phyloP scores from a whole-genome alignment of 73 alveolate species.

The Halteria grandinella region DNA sequence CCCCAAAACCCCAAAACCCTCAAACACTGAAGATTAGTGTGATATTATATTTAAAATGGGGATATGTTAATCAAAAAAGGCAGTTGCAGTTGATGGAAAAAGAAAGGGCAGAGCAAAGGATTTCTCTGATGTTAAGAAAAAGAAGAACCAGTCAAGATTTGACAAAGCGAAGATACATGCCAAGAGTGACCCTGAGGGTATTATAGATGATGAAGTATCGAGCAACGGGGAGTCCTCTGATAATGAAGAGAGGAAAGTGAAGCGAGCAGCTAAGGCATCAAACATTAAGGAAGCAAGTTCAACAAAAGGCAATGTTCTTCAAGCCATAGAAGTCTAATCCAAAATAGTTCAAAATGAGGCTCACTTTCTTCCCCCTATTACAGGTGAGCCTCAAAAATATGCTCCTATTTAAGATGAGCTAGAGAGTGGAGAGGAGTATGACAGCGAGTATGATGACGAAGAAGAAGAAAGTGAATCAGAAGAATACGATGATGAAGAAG shows the following conservation, averaged over 20 bases:
- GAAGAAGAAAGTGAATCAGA: slow-evolving; percentile 4
- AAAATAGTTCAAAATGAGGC: not conserved
- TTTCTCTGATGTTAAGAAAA: not conserved
- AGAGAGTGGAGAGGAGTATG: not conserved
- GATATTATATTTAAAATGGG: too few relatives aligned
- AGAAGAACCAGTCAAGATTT: slow-evolving; percentile 6
- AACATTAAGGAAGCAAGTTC: too few relatives aligned
- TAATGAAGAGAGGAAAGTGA: not conserved
- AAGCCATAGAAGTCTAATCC: not conserved
- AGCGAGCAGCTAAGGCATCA: too few relatives aligned
- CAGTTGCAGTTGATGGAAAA: too few relatives aligned
- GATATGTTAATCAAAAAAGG: slow-evolving; percentile 16
- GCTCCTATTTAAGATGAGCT: not conserved
- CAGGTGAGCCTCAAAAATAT: not conserved
- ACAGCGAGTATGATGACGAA: not conserved
- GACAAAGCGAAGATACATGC: slow-evolving; percentile 38
- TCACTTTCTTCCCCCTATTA: not conserved
- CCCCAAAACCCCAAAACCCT: too few relatives aligned
- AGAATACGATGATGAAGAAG: slow-evolving; percentile 32
- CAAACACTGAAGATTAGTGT: too few relatives aligned
- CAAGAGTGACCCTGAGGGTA: slow-evolving; percentile 31
- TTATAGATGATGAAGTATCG: slow-evolving; percentile 17
- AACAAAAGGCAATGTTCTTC: too few relatives aligned
- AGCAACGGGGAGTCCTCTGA: slow-evolving; percentile 20
- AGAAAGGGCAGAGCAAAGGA: too few relatives aligned